phyloP scores from a whole-genome alignment of 306 rosid species.

The Castanea mollissima region DNA sequence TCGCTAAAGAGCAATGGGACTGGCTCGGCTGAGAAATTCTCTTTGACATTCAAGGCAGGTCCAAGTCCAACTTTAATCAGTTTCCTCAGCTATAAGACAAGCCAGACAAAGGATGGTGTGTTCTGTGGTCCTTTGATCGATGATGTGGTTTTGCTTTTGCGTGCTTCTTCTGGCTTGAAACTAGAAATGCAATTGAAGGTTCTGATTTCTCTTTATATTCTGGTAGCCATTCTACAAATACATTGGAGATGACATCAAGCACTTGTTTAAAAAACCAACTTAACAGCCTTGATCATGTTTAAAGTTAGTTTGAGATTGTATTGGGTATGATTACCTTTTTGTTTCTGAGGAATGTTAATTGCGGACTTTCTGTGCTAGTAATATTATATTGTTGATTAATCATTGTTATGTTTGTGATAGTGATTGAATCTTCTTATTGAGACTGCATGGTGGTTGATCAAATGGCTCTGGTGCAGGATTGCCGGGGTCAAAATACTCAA shows the following conservation, averaged over 20 bases:
- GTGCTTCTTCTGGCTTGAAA: constrained; percentile 20
- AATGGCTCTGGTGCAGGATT: too few relatives aligned
- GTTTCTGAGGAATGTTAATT: background rate
- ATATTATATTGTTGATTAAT: too few relatives aligned
- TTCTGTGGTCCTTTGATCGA: constrained; percentile 39
- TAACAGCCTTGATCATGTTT: background rate
- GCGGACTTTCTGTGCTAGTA: background rate
- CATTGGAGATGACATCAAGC: background rate
- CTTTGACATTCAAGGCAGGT: constrained; percentile 23
- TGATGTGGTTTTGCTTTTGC: constrained; percentile 29
- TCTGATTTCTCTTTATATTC: constrained; percentile 15
- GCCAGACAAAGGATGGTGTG: constrained; percentile 31
- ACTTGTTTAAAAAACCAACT: background rate
- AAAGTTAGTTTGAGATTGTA: background rate
- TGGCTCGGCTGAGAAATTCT: constrained; percentile 31
- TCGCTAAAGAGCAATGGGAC: constrained; percentile 30
- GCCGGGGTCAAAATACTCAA: too few relatives aligned
- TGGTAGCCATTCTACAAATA: constrained; percentile 1
- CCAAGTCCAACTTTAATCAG: constrained; percentile 8
- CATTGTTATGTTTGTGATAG: too few relatives aligned
- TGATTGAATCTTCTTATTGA: too few relatives aligned
- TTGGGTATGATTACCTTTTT: too few relatives aligned
- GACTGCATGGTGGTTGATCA: too few relatives aligned
- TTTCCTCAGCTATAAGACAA: constrained; percentile 25
- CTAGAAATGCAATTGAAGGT: constrained; percentile 6